Evolutionary conservation across 768 basidiomycete species (phyloP).

Genomic region (Phylloporus arenicola): DNA sequence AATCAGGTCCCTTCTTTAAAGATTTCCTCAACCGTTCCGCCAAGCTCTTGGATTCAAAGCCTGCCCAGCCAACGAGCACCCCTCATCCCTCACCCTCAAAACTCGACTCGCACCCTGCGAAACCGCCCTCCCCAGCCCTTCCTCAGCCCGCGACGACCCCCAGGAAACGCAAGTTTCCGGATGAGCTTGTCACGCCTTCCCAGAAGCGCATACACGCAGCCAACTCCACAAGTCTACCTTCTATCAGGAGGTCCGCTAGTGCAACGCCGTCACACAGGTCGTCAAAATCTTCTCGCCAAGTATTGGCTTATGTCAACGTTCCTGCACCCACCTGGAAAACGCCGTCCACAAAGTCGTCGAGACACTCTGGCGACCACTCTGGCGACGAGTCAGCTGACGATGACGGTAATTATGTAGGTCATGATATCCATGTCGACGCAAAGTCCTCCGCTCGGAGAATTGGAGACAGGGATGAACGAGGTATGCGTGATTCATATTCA

Average conservation of each 20-base stretch:
- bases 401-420: slow-evolving; percentile 27
- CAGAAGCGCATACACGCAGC: slow-evolving; percentile 49
- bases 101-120: slow-evolving; percentile 12
- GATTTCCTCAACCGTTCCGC: slow-evolving; percentile 47
- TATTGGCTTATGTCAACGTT: slow-evolving; percentile 31
- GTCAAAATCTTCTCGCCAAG: slow-evolving; percentile 28
- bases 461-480: slow-evolving; percentile 73
- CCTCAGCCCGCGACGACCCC: slow-evolving; percentile 43
- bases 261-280: slow-evolving; percentile 25
- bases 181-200: slow-evolving; percentile 56
- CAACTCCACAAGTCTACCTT: slow-evolving; percentile 8
- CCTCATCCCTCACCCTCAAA: slow-evolving; percentile 16
- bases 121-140: slow-evolving; percentile 4
- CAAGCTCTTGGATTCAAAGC: slow-evolving; percentile 39
- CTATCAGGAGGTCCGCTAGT: slow-evolving; percentile 12
- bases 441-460: slow-evolving; percentile 55
- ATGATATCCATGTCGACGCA: slow-evolving; percentile 28
- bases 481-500: slow-evolving; percentile 29
- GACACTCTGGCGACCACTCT: slow-evolving; percentile 37
- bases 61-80: slow-evolving; percentile 11
- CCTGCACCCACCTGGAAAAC: slow-evolving; percentile 28
- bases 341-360: slow-evolving; percentile 21
- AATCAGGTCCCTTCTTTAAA: slow-evolving; percentile 63
- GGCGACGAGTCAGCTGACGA: slow-evolving; percentile 52
- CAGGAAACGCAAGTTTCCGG: slow-evolving; percentile 63